Conservation (phyloP, 805 yeast genomes). For the Yamadazyma scolyti region DNA sequence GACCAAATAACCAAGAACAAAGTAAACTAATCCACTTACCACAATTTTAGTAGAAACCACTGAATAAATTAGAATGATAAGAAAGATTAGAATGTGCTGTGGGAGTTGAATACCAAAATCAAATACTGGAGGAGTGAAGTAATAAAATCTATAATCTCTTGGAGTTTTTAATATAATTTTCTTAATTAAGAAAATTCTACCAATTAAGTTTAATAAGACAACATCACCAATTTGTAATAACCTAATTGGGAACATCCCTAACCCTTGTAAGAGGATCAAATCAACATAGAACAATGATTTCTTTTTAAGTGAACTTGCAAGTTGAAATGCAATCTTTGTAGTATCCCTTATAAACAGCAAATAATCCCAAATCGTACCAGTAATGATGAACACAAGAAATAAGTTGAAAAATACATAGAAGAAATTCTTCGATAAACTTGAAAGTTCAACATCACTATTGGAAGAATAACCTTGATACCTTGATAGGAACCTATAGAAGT, state of each 20-base stretch:
- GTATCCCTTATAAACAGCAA: constrained; percentile 56
- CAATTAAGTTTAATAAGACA: constrained; percentile 38
- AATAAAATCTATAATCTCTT: constrained; percentile 46
- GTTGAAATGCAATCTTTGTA: constrained; percentile 52
- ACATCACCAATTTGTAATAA: constrained; percentile 55
- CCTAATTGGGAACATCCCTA: constrained; percentile 59
- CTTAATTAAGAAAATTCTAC: constrained; percentile 35
- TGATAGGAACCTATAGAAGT: constrained; percentile 50
- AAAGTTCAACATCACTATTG: constrained; percentile 56
- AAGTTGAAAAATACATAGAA: constrained; percentile 58
- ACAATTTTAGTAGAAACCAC: constrained; percentile 60
- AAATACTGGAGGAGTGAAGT: constrained; percentile 56
- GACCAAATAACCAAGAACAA: constrained; percentile 53
- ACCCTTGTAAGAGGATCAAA: constrained; percentile 66
- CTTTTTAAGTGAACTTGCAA: constrained; percentile 50
- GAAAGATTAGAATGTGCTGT: constrained; percentile 56
- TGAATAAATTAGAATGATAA: constrained; percentile 56
- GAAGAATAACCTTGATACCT: constrained; percentile 51
- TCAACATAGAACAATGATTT: constrained; percentile 54
- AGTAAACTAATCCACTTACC: constrained; percentile 55
- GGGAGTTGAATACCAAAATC: constrained; percentile 62
- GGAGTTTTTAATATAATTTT: constrained; percentile 45
- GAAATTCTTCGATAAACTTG: constrained; percentile 56
- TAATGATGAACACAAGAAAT: constrained; percentile 57
- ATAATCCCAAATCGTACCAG: constrained; percentile 61